These are phyloP conservation scores for Trametes cingulata DNA, from an alignment of 768 basidiomycete genomes.

Conservation along the genomic window DNA sequence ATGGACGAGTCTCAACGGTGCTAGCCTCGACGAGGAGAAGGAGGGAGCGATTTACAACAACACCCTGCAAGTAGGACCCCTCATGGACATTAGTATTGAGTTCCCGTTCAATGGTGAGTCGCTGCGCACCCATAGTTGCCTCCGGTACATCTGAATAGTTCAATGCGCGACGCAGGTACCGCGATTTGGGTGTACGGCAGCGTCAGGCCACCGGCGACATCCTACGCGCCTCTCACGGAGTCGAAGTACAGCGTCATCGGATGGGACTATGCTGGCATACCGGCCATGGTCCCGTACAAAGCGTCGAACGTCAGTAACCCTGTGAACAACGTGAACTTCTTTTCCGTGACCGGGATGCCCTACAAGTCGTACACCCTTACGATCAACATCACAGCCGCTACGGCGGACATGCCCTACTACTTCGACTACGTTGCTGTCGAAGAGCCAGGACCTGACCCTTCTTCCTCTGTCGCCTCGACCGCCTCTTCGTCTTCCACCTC, in stretches of 20 bases:
- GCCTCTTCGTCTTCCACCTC: not conserved
- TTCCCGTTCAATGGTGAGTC: not conserved
- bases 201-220: not conserved
- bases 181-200: not conserved
- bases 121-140: not conserved
- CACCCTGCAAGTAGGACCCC: not conserved
- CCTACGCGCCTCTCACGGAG: not conserved
- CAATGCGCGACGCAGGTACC: not conserved
- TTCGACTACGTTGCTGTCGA: conserved; percentile 1
- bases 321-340: conserved; percentile 4
- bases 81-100: not conserved
- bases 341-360: not conserved
- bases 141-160: not conserved
- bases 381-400: not conserved
- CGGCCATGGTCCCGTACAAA: not conserved
- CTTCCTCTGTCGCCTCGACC: not conserved
- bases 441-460: not conserved
- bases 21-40: not conserved
- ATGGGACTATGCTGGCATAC: not conserved
- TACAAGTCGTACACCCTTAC: not conserved
- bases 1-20: not conserved
- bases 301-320: not conserved
- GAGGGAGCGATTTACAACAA: conserved; percentile 1
- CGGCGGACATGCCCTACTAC: not conserved
- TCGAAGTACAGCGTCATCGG: not conserved